Percentiles rank a stretch among this genome's conserved stretches.
Conservation (phyloP, 2,329 filamentous ascomycete species). For the Fusarium drepaniforme region DNA sequence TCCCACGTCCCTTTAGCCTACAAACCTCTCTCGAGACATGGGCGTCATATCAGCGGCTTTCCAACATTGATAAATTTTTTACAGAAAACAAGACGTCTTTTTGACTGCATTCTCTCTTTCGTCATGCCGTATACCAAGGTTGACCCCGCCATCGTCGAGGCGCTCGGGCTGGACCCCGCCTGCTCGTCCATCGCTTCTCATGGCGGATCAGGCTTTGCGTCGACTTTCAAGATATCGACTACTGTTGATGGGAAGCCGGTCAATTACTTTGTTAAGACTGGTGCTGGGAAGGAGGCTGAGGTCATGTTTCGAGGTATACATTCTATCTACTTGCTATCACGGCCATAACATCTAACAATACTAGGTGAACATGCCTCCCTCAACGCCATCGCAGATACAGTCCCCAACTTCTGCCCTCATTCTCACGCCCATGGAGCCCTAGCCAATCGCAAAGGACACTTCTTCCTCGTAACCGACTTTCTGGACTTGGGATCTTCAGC, state of each 20-base stretch:
- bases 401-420: slow-evolving; percentile 81
- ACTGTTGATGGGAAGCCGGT: slow-evolving; percentile 61
- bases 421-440: slow-evolving; percentile 79
- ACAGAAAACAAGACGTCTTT: background rate
- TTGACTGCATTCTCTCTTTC: background rate
- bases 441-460: slow-evolving; percentile 61
- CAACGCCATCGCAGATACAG: slow-evolving; percentile 79
- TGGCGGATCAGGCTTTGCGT: slow-evolving; percentile 76
- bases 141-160: slow-evolving; percentile 48
- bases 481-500: slow-evolving; percentile 70
- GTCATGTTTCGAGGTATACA: slow-evolving; percentile 77
- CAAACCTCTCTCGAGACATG: background rate
- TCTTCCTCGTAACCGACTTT: slow-evolving; percentile 82
- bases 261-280: slow-evolving; percentile 80
- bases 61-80: background rate
- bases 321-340: slow-evolving; percentile 30
- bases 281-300: slow-evolving; percentile 67
- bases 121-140: slow-evolving; percentile 31
- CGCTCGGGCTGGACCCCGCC: slow-evolving; percentile 69
- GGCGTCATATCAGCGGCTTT: slow-evolving; percentile 6
- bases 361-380: slow-evolving; percentile 85
- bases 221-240: slow-evolving; percentile 70
- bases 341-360: slow-evolving; percentile 9
- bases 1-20: slow-evolving; percentile 25
- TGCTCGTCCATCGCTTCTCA: slow-evolving; percentile 69